Percentiles rank a stretch among this genome's conserved stretches.
phyloP scores from a whole-genome alignment of 805 yeast species.

The Wickerhamiella kurtzmanii region DNA sequence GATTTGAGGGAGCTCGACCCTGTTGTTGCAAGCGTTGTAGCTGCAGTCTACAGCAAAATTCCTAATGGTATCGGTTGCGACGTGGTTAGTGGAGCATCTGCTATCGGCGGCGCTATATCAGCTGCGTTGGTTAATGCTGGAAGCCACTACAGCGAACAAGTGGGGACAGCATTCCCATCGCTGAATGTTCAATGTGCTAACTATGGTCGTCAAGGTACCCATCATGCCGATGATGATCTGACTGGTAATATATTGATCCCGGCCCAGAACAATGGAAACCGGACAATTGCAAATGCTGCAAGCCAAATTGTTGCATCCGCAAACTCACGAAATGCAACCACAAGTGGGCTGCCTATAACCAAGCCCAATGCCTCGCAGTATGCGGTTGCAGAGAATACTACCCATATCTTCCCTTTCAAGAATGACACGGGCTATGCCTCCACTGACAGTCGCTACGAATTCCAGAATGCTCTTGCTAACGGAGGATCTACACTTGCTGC shows the following conservation, averaged over 20 bases:
- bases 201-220: background rate
- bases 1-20: constrained; percentile 18
- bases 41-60: background rate
- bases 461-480: background rate
- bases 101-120: background rate
- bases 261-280: too few species aligned
- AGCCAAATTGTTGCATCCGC: too few species aligned
- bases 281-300: too few species aligned
- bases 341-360: background rate
- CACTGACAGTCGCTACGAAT: background rate
- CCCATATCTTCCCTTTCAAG: background rate
- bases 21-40: constrained; percentile 13
- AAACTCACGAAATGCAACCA: background rate
- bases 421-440: background rate
- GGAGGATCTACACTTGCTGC: background rate
- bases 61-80: background rate
- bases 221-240: background rate
- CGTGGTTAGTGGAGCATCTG: background rate
- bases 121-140: background rate
- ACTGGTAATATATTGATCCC: background rate
- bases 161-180: background rate
- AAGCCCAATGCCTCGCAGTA: background rate
- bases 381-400: background rate
- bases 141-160: background rate
- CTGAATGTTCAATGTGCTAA: background rate